Evolutionary conservation across 2,329 filamentous ascomycete species (phyloP).

Genomic region (Botryotinia globosa): DNA sequence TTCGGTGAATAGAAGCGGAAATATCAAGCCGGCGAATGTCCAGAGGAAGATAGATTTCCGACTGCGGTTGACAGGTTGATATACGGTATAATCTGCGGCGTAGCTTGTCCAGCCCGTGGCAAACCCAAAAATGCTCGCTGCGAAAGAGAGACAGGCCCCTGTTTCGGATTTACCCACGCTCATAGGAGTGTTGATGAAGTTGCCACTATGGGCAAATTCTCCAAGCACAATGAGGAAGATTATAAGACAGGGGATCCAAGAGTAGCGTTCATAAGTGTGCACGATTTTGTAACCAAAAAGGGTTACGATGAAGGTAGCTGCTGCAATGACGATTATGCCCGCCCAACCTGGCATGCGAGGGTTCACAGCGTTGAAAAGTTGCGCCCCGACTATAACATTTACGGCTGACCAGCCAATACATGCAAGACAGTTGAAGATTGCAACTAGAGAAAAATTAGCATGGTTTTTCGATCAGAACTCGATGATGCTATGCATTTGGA

Average conservation of each 20-base stretch:
- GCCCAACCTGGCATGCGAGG: constrained; percentile 65
- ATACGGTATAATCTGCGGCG: constrained; percentile 77
- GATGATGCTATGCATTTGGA: constrained; percentile 21
- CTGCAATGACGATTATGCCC: constrained; percentile 70
- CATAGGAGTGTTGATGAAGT: constrained; percentile 62
- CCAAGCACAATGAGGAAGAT: constrained; percentile 71
- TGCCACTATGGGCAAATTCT: constrained; percentile 63
- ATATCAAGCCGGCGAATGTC: constrained; percentile 66
- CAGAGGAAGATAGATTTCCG: constrained; percentile 63
- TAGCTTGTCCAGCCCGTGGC: constrained; percentile 72
- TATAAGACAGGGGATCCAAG: constrained; percentile 70
- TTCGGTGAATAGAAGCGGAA: constrained; percentile 71
- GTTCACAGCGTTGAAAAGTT: constrained; percentile 74
- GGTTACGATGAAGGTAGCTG: constrained; percentile 66
- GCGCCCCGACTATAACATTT: constrained; percentile 76
- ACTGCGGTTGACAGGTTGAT: constrained; percentile 63
- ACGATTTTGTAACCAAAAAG: constrained; percentile 74
- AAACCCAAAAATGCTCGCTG: constrained; percentile 65
- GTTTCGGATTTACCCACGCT: constrained; percentile 56
- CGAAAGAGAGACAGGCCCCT: constrained; percentile 61
- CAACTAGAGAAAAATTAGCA: constrained; percentile 44
- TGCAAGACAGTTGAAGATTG: constrained; percentile 67
- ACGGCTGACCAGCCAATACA: constrained; percentile 74
- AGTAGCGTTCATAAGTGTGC: constrained; percentile 73
- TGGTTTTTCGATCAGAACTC: neutral